phyloP scores from a whole-genome alignment of 768 basidiomycete genomes.

The Tulasnella calospora region DNA sequence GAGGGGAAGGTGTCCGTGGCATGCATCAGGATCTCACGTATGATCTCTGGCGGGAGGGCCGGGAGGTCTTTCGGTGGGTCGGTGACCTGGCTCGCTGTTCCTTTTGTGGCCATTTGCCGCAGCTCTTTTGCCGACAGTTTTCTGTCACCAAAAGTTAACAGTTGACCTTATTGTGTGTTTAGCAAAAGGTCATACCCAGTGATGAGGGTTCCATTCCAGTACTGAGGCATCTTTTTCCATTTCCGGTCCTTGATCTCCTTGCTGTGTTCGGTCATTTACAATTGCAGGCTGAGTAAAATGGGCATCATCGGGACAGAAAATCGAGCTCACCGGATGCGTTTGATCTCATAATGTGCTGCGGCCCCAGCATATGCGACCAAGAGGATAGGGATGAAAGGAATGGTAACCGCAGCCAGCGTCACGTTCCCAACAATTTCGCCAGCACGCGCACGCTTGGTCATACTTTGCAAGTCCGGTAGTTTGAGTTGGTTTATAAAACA shows the following conservation, averaged over 20 bases:
- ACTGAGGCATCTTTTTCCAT: constrained; percentile 10
- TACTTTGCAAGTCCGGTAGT: background rate
- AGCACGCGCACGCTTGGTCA: background rate
- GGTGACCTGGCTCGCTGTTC: background rate
- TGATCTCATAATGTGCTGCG: background rate
- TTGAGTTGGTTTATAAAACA: background rate
- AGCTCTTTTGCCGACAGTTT: background rate
- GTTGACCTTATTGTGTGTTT: background rate
- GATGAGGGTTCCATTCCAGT: background rate
- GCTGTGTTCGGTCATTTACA: background rate
- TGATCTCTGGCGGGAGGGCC: background rate
- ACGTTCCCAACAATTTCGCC: background rate
- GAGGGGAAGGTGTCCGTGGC: background rate
- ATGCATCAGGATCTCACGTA: background rate
- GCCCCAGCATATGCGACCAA: background rate
- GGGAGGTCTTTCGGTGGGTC: background rate
- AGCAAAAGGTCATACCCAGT: background rate
- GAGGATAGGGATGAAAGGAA: background rate
- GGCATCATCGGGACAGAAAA: background rate
- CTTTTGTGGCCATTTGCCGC: background rate
- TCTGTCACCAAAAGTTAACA: background rate
- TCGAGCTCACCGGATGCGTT: background rate
- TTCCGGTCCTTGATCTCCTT: constrained; percentile 2
- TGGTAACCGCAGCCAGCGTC: background rate
- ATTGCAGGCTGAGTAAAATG: background rate